A percentile compares a stretch with the other conserved stretches of the same genome.
Conservation (phyloP, 768 basidiomycete genomes). For the Hypsizygus marmoreus region DNA sequence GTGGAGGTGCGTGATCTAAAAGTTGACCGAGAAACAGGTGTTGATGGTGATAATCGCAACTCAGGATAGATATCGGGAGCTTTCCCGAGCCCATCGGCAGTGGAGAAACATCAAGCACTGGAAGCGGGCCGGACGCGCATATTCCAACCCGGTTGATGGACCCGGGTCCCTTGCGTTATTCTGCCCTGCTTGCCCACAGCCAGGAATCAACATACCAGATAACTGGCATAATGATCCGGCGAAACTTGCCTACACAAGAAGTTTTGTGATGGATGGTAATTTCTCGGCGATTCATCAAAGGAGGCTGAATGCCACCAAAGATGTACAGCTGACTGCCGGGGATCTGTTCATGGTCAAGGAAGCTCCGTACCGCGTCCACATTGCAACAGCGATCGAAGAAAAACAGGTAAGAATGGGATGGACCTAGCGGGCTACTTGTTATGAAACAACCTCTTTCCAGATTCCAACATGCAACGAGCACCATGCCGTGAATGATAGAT, state of each 20-base stretch:
- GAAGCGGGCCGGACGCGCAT: conserved; percentile 18
- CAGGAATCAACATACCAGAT: conserved; percentile 22
- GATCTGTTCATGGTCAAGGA: background rate
- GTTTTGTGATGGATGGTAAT: conserved; percentile 17
- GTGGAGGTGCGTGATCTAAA: background rate
- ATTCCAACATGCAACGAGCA: conserved; percentile 7
- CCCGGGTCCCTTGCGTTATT: too few species aligned
- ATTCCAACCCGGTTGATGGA: too few species aligned
- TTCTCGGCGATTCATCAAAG: conserved; percentile 21
- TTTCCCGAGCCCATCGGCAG: conserved; percentile 9
- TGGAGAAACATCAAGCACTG: conserved; percentile 19
- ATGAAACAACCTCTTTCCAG: background rate
- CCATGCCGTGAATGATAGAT: conserved; percentile 2
- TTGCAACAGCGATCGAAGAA: background rate
- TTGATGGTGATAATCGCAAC: too few species aligned
- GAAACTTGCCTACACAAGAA: conserved; percentile 1
- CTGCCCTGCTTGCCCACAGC: conserved; percentile 29
- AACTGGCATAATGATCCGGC: conserved; percentile 19
- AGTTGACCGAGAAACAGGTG: background rate
- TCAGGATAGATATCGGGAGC: conserved; percentile 14
- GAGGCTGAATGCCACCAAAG: too few species aligned
- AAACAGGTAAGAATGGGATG: background rate
- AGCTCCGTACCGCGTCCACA: background rate
- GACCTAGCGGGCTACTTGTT: background rate
- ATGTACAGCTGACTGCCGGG: too few species aligned